phyloP scores from a whole-genome alignment of 345 rosid genomes.

The Pistacia vera region DNA sequence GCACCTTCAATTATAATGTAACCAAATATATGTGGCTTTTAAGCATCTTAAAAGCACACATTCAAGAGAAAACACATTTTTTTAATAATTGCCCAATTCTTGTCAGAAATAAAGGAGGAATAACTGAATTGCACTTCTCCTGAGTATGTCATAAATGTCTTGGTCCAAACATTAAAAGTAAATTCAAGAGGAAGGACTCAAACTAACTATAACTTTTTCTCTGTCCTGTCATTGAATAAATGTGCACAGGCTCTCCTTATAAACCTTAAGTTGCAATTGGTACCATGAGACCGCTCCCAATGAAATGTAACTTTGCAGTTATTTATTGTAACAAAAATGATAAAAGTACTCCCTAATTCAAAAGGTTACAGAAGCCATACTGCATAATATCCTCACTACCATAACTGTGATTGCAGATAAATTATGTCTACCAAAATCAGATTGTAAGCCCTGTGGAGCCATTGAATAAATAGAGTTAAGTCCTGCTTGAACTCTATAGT shows the following conservation, averaged over 20 bases:
- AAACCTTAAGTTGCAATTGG: background rate
- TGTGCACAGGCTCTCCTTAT: background rate
- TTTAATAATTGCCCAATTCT: background rate
- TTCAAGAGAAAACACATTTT: background rate
- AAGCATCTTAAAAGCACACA: background rate
- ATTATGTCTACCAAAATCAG: background rate
- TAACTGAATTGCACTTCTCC: background rate
- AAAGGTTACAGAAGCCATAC: background rate
- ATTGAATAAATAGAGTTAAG: background rate
- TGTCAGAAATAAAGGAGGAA: slow-evolving; percentile 1
- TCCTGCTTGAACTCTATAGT: background rate
- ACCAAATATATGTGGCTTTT: background rate
- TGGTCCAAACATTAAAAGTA: background rate
- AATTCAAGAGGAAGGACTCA: background rate
- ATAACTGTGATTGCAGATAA: background rate
- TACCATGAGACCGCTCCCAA: background rate
- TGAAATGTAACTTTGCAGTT: background rate
- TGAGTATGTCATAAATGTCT: background rate
- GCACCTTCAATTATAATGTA: no score
- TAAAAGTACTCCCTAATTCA: background rate
- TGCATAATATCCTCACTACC: no score
- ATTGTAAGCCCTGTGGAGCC: background rate
- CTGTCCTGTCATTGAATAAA: background rate
- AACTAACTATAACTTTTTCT: background rate
- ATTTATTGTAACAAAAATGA: background rate